Evolutionary conservation across 495 filamentous ascomycete species (phyloP), one percentile per base, ranked within the genome.

Genomic region (Penicillium flavigenum): DNA sequence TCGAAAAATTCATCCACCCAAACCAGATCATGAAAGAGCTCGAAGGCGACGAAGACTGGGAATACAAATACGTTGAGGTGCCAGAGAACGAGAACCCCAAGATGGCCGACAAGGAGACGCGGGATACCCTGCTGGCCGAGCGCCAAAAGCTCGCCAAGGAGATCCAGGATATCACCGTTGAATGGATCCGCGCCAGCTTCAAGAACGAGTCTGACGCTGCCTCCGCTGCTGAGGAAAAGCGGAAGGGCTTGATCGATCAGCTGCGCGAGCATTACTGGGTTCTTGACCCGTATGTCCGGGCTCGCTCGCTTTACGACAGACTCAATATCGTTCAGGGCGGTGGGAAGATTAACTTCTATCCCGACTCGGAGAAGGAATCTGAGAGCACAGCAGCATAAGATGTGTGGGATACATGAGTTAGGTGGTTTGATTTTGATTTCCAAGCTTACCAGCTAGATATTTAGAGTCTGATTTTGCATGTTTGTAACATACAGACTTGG

Each of bases 221-320:
- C 5, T 65, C 66, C 47, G 79, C 82, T 36, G 88, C 88, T 39
- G 70, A 76, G 19, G 78, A 75, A 29, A 83, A 86, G 46, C 79
- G 82, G 59, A 81, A 87, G 24, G 75, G 72, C 29, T 68, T 96
- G 16, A 72, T 86, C 12, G 81, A 79, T 53, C 70, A 79, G 50
- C 68, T 97, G 57, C 77, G 82, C 31, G 77, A 79, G 36, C 88
- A 90, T 52, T 98, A 98, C 72, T 98, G 95, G 94, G 60, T 76
- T 11, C 64, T 92, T 8, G 90, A 94, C 67, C 88, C 87, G 0
- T 91, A 92, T 67, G 49, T 92, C 22, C 79, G 91, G 16, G 86
- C 88, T 41, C 78, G 85, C 62, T 86, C 85, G 11, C 71, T 84
- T 22, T 95, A 95, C 60, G 91, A 96, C 66, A 79, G 91, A 58